A percentile compares a stretch with the other conserved stretches of the same genome.
These are phyloP conservation scores for Moesziomyces aphidis DNA, from an alignment of 1,284 basidiomycete species.

Conservation along the genomic window DNA sequence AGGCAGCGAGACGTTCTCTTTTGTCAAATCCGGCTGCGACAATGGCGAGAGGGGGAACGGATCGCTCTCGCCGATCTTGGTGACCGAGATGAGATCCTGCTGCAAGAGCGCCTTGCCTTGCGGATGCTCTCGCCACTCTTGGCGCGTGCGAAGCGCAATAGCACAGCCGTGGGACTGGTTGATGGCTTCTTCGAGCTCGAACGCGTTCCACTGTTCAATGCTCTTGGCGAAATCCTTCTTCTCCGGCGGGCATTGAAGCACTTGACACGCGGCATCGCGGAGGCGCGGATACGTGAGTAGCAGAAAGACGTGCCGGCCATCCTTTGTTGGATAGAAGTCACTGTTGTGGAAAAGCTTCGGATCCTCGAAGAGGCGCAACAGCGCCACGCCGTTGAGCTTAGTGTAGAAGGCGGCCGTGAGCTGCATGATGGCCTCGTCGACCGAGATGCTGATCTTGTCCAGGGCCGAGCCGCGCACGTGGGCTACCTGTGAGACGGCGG, in stretches of 20 bases:
- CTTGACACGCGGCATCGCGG: constrained; percentile 6
- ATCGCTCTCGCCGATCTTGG: constrained; percentile 3
- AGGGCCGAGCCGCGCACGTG: background rate
- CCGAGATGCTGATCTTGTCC: constrained; percentile 1
- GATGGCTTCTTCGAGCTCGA: constrained; percentile 7
- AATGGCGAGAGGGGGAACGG: constrained; percentile 1
- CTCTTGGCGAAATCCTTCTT: constrained; percentile 6
- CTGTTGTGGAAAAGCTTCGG: constrained; percentile 7
- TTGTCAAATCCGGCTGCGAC: background rate
- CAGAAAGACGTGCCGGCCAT: background rate
- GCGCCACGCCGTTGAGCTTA: constrained; percentile 4
- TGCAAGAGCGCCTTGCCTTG: constrained; percentile 4
- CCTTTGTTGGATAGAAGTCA: constrained; percentile 3
- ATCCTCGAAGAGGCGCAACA: constrained; percentile 5
- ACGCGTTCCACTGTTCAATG: constrained; percentile 5
- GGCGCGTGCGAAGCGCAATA: constrained; percentile 2
- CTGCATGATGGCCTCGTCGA: constrained; percentile 9
- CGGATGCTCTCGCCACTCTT: constrained; percentile 7
- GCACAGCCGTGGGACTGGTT: constrained; percentile 3
- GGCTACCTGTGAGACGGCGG: constrained; percentile 1
- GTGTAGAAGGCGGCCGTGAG: constrained; percentile 7
- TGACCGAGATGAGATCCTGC: constrained; percentile 4
- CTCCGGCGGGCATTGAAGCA: constrained; percentile 4
- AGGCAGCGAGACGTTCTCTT: constrained; percentile 1
- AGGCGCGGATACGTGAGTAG: constrained; percentile 4